Evolutionary conservation across 352 stramenopile genomes (phyloP).

Genomic region (Pythium rishiriense): DNA sequence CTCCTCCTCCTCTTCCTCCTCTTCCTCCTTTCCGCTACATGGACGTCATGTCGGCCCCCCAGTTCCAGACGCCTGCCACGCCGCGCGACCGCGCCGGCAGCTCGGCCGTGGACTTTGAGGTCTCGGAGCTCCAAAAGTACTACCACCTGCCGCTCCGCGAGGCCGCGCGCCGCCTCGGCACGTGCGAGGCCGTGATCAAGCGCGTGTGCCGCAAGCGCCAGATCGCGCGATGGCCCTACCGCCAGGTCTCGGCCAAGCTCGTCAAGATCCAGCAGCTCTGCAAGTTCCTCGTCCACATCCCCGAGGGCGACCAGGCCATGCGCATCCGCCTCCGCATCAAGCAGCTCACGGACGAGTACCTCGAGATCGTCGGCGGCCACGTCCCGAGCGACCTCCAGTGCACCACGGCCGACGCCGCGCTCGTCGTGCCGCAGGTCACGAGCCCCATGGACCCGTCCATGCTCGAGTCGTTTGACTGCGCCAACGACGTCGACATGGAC

Average conservation of each 20-base stretch:
- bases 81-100: conserved; percentile 32
- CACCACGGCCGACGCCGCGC: conserved; percentile 47
- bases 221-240: conserved; percentile 84
- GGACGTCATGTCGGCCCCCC: conserved; percentile 17
- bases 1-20: background rate
- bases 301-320: conserved; percentile 62
- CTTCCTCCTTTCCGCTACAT: background rate
- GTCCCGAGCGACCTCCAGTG: conserved; percentile 75
- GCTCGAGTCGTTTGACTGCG: conserved; percentile 37
- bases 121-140: conserved; percentile 82
- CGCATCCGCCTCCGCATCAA: conserved; percentile 80
- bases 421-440: conserved; percentile 45
- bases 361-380: conserved; percentile 73
- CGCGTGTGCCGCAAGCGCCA: conserved; percentile 76
- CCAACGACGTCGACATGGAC: conserved; percentile 48
- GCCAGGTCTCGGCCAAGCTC: conserved; percentile 82
- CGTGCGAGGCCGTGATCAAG: conserved; percentile 83
- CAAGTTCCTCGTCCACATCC: conserved; percentile 84
- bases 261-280: conserved; percentile 87
- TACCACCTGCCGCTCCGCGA: conserved; percentile 83
- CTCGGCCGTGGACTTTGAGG: conserved; percentile 74
- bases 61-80: conserved; percentile 11
- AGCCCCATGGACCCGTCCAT: conserved; percentile 53
- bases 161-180: conserved; percentile 67
- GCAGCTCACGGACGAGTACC: conserved; percentile 78